Conservation (phyloP, 805 yeast genomes). For the Saccharomycopsis malanga region DNA sequence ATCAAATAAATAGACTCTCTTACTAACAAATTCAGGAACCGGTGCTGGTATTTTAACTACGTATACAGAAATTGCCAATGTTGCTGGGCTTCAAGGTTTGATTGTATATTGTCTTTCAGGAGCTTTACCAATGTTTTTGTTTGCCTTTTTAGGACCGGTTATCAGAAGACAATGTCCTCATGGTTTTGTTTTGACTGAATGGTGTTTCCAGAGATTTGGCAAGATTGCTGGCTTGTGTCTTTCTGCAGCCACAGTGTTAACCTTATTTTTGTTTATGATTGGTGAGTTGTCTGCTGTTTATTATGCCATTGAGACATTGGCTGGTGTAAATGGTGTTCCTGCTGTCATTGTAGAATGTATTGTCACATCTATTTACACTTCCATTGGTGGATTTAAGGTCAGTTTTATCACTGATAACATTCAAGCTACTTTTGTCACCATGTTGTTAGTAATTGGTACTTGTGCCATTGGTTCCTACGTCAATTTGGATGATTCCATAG, state of each 20-base stretch:
- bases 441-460: slow-evolving; percentile 61
- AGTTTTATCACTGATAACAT: slow-evolving; percentile 82
- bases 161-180: slow-evolving; percentile 75
- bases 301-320: slow-evolving; percentile 66
- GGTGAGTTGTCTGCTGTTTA: slow-evolving; percentile 80
- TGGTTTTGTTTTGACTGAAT: slow-evolving; percentile 87
- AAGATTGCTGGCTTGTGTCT: slow-evolving; percentile 62
- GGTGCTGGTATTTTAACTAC: slow-evolving; percentile 87
- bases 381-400: slow-evolving; percentile 83
- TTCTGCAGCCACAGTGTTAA: slow-evolving; percentile 74
- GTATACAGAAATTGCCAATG: slow-evolving; percentile 78
- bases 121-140: slow-evolving; percentile 77
- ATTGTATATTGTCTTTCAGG: slow-evolving; percentile 74
- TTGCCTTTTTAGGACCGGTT: slow-evolving; percentile 75
- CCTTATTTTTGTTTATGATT: slow-evolving; percentile 80
- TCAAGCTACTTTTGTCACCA: slow-evolving; percentile 69
- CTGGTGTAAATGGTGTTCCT: slow-evolving; percentile 73
- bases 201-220: slow-evolving; percentile 87
- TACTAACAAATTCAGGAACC: slow-evolving; percentile 44
- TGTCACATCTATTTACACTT: slow-evolving; percentile 81
- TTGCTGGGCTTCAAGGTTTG: slow-evolving; percentile 82
- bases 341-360: slow-evolving; percentile 79
- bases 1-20: no score
- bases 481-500: slow-evolving; percentile 54
- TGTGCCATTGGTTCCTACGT: slow-evolving; percentile 74